These are phyloP conservation scores for Cyclospora cayetanensis DNA, from an alignment of 169 alveolate species.

Conservation along the genomic window DNA sequence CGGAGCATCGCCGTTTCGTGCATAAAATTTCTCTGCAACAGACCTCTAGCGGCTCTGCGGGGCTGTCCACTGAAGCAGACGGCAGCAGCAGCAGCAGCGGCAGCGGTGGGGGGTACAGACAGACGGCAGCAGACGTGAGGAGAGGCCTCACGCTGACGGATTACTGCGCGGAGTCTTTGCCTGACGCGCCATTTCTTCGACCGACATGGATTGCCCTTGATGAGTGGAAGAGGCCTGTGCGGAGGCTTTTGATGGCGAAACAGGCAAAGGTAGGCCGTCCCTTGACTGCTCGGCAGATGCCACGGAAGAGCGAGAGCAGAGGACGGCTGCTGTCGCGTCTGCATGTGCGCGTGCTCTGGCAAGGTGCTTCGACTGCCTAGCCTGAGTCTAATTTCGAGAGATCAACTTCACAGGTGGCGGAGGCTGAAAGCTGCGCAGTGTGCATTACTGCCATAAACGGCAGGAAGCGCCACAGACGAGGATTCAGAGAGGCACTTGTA, in stretches of 20 bases:
- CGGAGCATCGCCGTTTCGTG: conserved; percentile 14
- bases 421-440: too few species aligned
- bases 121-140: conserved; percentile 35
- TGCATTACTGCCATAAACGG: too few species aligned
- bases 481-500: too few species aligned
- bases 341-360: too few species aligned
- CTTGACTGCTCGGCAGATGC: too few species aligned
- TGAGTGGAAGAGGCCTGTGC: conserved; percentile 66
- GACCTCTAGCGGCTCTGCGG: background rate
- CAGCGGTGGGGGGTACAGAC: conserved; percentile 47
- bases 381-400: too few species aligned
- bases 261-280: conserved; percentile 54
- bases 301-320: too few species aligned
- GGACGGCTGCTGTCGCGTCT: too few species aligned
- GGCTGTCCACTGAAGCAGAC: background rate
- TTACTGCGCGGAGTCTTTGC: conserved; percentile 29
- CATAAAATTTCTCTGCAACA: conserved; percentile 10
- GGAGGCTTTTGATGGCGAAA: conserved; percentile 50
- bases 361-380: too few species aligned
- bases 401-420: too few species aligned
- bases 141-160: conserved; percentile 58
- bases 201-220: conserved; percentile 42
- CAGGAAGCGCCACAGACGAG: too few species aligned
- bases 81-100: conserved; percentile 50
- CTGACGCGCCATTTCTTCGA: conserved; percentile 48